These are phyloP conservation scores for Paradendryphiella salina DNA, from an alignment of 2,329 filamentous ascomycete species.

Conservation along the genomic window DNA sequence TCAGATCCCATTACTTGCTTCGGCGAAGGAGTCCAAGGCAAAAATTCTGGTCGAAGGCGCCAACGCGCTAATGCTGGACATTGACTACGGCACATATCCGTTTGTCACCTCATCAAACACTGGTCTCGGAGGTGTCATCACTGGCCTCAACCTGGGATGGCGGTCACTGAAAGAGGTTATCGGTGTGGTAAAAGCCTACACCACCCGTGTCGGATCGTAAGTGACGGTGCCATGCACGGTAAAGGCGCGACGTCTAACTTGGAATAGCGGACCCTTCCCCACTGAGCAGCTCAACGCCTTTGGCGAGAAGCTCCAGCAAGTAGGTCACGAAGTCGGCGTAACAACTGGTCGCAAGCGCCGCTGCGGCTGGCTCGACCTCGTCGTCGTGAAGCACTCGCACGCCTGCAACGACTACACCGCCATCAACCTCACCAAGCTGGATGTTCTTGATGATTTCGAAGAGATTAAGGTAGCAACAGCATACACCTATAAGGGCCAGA, in stretches of 20 bases:
- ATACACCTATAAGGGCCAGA: slow-evolving; percentile 64
- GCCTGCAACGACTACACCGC: slow-evolving; percentile 69
- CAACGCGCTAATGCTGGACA: slow-evolving; percentile 69
- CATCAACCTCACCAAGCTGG: slow-evolving; percentile 68
- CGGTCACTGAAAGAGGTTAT: slow-evolving; percentile 64
- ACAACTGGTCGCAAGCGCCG: slow-evolving; percentile 63
- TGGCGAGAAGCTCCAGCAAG: slow-evolving; percentile 60
- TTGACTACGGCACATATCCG: slow-evolving; percentile 61
- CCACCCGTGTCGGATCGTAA: slow-evolving; percentile 59
- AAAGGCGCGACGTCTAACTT: slow-evolving; percentile 11
- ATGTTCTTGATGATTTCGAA: slow-evolving; percentile 73
- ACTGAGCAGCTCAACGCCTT: slow-evolving; percentile 64
- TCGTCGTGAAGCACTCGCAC: slow-evolving; percentile 68
- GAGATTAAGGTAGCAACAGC: slow-evolving; percentile 74
- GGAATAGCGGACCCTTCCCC: slow-evolving; percentile 65
- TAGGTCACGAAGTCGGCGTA: slow-evolving; percentile 61
- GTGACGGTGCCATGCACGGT: slow-evolving; percentile 3
- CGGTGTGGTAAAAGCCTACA: slow-evolving; percentile 70
- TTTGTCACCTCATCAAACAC: slow-evolving; percentile 65
- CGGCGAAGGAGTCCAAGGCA: slow-evolving; percentile 61
- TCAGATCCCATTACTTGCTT: slow-evolving; percentile 65
- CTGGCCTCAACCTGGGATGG: slow-evolving; percentile 64
- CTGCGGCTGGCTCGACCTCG: slow-evolving; percentile 69
- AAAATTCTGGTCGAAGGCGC: slow-evolving; percentile 71
- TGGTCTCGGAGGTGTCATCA: slow-evolving; percentile 64